Base-by-base conservation (phyloP, 495 filamentous ascomycete species). In the Aspergillus ellipticus region DNA sequence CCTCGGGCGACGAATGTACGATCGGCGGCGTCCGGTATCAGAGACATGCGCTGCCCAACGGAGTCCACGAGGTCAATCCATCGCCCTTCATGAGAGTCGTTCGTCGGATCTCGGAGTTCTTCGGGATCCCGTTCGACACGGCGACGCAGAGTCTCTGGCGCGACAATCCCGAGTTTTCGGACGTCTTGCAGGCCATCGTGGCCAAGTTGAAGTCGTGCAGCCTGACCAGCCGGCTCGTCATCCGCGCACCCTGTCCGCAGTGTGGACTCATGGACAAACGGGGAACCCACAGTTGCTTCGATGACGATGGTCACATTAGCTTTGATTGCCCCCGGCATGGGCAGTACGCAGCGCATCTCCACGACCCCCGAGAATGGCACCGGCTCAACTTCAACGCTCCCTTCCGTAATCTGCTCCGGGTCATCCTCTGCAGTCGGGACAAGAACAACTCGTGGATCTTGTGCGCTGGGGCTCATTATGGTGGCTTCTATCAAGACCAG, bases 381-480 rank as follows among this genome's bases (percentile, higher is more conserved):
- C 56, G 55, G 26, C 56, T 69, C 20, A n/a, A n/a, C n/a, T n/a
- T n/a, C n/a, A n/a, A n/a, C n/a, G n/a, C 64, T 11, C 66, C 64
- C 5, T 26, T 59, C 35, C 61, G 64, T 29, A 62, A 55, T 48
- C 61, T 58, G n/a, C 47, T 64, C 33, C 59, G 63, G 6, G 53
- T 45, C 35, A 20, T 57, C 6, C 19, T 51, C 26, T 51, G 53
- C 35, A 42, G 53, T 35, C 20, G 19, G 20, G 57, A 60, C n/a
- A 21, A 20, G 10, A 19, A 51, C 10, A 39, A 6, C 7, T 54
- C 53, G 17, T 54, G 53, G 53, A 55, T 69, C n/a, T 56, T 59
- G 29, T 45, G 64, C 6, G 69, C 64, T 21, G 64, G 68, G 29
- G 50, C 57, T 21, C 67, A 69, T 51, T 69, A 70, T 52, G 61